A percentile compares a stretch with the other conserved stretches of the same genome.
Conservation (phyloP, 2,329 filamentous ascomycete genomes). For the Corynespora cassiicola region DNA sequence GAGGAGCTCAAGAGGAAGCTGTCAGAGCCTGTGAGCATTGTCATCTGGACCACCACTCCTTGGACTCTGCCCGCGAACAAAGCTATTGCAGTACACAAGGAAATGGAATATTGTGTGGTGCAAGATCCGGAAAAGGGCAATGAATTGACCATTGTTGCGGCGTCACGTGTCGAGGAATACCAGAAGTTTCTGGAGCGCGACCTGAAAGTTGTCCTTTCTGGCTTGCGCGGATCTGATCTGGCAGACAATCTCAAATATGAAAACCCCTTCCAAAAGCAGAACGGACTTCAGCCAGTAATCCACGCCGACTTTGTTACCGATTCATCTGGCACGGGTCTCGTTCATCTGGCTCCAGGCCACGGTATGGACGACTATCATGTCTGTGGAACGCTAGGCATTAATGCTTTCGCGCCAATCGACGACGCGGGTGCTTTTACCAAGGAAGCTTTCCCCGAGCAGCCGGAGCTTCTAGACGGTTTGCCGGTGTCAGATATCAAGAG, state of each 20-base stretch:
- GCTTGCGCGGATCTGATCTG: slow-evolving; percentile 70
- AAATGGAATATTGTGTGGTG: slow-evolving; percentile 76
- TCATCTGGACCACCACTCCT: slow-evolving; percentile 98
- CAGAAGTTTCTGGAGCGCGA: slow-evolving; percentile 36
- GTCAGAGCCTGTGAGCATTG: slow-evolving; percentile 64
- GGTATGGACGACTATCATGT: slow-evolving; percentile 95
- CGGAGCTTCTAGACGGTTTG: slow-evolving; percentile 71
- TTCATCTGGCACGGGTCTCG: slow-evolving; percentile 91
- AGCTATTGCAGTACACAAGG: slow-evolving; percentile 81
- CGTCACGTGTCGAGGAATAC: slow-evolving; percentile 68
- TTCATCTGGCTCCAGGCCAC: slow-evolving; percentile 92
- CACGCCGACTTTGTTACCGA: slow-evolving; percentile 88
- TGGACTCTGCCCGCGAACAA: slow-evolving; percentile 96
- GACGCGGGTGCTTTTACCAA: slow-evolving; percentile 81
- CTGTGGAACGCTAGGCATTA: slow-evolving; percentile 73
- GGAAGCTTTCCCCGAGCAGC: slow-evolving; percentile 76
- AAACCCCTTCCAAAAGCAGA: slow-evolving; percentile 70
- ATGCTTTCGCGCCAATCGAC: slow-evolving; percentile 81
- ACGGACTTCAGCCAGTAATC: slow-evolving; percentile 73
- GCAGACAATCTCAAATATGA: slow-evolving; percentile 68
- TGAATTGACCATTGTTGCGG: slow-evolving; percentile 73
- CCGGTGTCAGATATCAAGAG: slow-evolving; percentile 73
- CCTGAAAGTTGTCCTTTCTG: slow-evolving; percentile 59
- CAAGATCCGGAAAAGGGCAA: slow-evolving; percentile 46
- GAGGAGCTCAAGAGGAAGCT: slow-evolving; percentile 47